phyloP scores from a whole-genome alignment of 306 rosid genomes.

The Hippophae rhamnoides region DNA sequence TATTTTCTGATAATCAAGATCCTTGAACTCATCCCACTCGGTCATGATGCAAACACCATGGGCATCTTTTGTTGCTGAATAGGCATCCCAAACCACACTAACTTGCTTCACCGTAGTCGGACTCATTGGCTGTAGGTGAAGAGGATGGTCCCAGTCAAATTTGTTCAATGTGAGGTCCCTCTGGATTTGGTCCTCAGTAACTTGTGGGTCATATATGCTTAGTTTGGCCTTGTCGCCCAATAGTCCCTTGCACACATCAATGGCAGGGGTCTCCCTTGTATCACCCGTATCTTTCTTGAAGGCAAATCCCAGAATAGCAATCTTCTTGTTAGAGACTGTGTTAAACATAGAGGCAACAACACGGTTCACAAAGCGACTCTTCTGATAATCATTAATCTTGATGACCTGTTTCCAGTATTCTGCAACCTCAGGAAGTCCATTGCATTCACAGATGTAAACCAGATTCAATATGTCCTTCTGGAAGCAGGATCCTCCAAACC shows the following conservation, averaged over 20 bases:
- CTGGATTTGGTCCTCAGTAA: conserved; percentile 51
- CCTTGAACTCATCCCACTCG: conserved; percentile 82
- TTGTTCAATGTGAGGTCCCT: conserved; percentile 46
- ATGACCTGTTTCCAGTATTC: conserved; percentile 73
- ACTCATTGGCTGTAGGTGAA: conserved; percentile 38
- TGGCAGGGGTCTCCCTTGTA: conserved; percentile 76
- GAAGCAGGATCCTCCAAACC: conserved; percentile 89
- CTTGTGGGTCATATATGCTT: conserved; percentile 62
- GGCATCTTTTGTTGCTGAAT: conserved; percentile 58
- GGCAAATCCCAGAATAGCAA: conserved; percentile 67
- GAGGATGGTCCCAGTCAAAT: conserved; percentile 54
- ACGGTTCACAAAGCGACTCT: conserved; percentile 59
- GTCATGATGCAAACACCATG: conserved; percentile 81
- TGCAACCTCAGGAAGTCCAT: conserved; percentile 67
- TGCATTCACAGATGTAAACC: conserved; percentile 71
- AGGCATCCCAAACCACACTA: conserved; percentile 43
- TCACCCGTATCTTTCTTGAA: conserved; percentile 80
- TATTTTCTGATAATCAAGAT: conserved; percentile 53
- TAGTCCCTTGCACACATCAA: conserved; percentile 77
- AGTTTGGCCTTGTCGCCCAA: conserved; percentile 54
- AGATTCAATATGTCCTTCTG: conserved; percentile 76
- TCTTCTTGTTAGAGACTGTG: conserved; percentile 69
- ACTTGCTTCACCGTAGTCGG: conserved; percentile 34
- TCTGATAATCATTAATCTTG: conserved; percentile 76
- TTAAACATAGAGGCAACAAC: conserved; percentile 77